A percentile compares a stretch with the other conserved stretches of the same genome.
These are phyloP conservation scores for Camellia oleifera DNA, from an alignment of 179 eudicot genomes.

Conservation along the genomic window DNA sequence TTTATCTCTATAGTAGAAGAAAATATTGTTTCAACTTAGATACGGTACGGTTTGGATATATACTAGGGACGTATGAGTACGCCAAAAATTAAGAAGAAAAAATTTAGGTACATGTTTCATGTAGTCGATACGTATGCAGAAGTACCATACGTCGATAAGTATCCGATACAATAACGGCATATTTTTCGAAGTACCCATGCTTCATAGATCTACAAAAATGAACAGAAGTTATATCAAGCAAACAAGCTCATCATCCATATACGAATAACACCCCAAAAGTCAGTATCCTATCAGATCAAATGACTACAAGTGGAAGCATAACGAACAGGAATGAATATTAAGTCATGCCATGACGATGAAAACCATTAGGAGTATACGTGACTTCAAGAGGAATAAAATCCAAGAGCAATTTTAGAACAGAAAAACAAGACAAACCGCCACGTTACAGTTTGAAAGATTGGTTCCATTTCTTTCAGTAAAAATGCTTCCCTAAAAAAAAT, in stretches of 20 bases:
- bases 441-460: not conserved
- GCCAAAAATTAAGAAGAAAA: no score
- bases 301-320: not conserved
- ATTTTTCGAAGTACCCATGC: no score
- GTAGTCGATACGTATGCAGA: no score
- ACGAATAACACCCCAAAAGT: not conserved
- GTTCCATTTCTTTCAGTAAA: not conserved
- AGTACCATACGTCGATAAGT: no score
- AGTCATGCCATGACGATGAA: not conserved
- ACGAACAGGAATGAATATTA: no score
- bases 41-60: no score
- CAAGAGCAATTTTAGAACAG: not conserved
- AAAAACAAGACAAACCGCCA: not conserved
- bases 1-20: no score
- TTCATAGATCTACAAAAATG: not conserved
- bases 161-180: no score
- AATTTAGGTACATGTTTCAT: no score
- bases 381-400: not conserved
- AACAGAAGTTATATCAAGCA: not conserved
- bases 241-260: not conserved
- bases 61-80: no score
- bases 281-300: not conserved
- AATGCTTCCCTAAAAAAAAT: not conserved
- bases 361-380: not conserved
- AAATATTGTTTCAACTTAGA: no score